Base-by-base conservation (phyloP, 108 stramenopile species). In the Schizochytrium sp. region DNA sequence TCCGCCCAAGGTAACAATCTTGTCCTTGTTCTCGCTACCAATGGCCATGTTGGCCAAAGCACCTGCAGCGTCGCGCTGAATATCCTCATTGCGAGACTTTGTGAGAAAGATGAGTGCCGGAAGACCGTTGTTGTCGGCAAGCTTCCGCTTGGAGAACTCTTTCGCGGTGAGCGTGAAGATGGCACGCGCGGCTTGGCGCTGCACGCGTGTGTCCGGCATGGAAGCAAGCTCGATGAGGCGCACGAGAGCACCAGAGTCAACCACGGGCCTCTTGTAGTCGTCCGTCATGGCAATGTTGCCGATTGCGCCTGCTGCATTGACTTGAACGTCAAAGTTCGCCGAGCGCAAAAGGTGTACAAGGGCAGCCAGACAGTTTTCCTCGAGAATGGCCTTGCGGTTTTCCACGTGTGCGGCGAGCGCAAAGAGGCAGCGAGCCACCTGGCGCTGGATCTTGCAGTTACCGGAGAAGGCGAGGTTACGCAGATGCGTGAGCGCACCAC, bases 211-310 rank as follows among this genome's bases (percentile, higher is more conserved):
- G 51, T 83, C 76, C 19, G 45, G 19, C 10, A 45, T n/a, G n/a
- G 10, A 18, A 21, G 48, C 76, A 0, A 83, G 76, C n/a, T 83
- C 18, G 23, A 83, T 53, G 45, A 83, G 51, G 45, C 76, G 76
- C 10, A 53, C 48, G 3, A 83, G 76, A 12, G 76, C 76, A 6
- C 76, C 76, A 83, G 48, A 53, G 48, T 53, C 23, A 6, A 83
- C 76, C 23, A 83, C 76, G n/a, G n/a, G 76, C 16, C 45, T 12
- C 51, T 83, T 83, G 5, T 21, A 83, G 12, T 83, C 76, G 23
- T 83, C 76, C 43, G 76, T 83, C 76, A 83, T 83, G 48, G 76
- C 76, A 34, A 83, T 83, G 76, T 83, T 83, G 51, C 76, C 76
- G 12, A 83, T 83, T 6, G 76, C 76, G 19, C 76, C 76, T 6